phyloP scores from a whole-genome alignment of 345 rosid species.

The Dipteronia dyeriana region DNA sequence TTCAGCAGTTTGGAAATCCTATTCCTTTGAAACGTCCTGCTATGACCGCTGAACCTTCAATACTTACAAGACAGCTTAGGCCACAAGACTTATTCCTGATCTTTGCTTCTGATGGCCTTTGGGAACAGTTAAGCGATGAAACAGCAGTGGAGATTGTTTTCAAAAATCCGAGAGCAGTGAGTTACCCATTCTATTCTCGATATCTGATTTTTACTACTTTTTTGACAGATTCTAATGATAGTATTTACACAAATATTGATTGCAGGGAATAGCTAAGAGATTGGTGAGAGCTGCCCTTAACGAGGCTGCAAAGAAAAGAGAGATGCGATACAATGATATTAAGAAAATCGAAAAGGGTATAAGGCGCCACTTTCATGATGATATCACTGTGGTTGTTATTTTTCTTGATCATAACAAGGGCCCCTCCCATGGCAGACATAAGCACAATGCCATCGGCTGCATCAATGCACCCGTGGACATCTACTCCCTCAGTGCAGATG shows the following conservation, averaged over 20 bases:
- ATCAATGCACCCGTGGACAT: slow-evolving; percentile 73
- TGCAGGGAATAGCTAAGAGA: slow-evolving; percentile 73
- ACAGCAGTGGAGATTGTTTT: slow-evolving; percentile 82
- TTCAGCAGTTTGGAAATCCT: slow-evolving; percentile 73
- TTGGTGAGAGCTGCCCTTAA: slow-evolving; percentile 68
- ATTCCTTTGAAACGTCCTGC: slow-evolving; percentile 79
- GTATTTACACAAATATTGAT: background rate
- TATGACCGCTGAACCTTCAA: slow-evolving; percentile 90
- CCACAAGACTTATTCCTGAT: slow-evolving; percentile 81
- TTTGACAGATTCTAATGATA: background rate
- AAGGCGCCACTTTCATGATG: slow-evolving; percentile 80
- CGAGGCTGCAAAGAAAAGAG: slow-evolving; percentile 75
- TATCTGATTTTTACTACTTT: background rate
- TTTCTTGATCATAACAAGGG: slow-evolving; percentile 63
- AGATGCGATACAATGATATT: slow-evolving; percentile 62
- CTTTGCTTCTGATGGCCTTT: slow-evolving; percentile 98
- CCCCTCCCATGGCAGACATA: slow-evolving; percentile 26
- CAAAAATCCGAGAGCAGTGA: slow-evolving; percentile 85
- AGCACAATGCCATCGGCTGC: slow-evolving; percentile 42
- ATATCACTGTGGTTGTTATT: slow-evolving; percentile 69
- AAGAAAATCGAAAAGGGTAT: slow-evolving; percentile 58
- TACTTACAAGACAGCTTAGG: slow-evolving; percentile 65
- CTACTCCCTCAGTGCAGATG: slow-evolving; percentile 57
- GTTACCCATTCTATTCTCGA: slow-evolving; percentile 24
- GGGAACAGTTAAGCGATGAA: slow-evolving; percentile 96